Percentiles rank a stretch among this genome's conserved stretches.
Conservation (phyloP, 192 early-diverging fungal genomes). For the Coemansia sp. region DNA sequence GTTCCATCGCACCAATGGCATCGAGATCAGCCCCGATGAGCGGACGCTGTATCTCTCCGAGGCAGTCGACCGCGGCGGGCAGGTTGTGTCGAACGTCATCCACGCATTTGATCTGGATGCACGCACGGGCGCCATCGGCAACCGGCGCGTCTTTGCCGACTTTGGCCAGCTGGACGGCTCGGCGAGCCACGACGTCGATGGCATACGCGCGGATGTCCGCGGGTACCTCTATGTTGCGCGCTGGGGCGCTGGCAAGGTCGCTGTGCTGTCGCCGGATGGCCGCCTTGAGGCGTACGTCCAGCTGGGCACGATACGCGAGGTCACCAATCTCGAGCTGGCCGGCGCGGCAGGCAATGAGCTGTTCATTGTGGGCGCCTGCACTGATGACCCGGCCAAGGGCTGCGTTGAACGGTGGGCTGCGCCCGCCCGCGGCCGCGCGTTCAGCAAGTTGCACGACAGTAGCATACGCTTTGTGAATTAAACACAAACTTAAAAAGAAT, state of each 20-base stretch:
- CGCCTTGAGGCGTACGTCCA: conserved; percentile 30
- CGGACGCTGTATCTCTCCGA: conserved; percentile 55
- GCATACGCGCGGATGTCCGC: conserved; percentile 49
- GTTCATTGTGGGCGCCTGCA: conserved; percentile 51
- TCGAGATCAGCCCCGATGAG: conserved; percentile 54
- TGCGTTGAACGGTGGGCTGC: conserved; percentile 33
- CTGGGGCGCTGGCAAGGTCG: conserved; percentile 49
- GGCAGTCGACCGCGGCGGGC: conserved; percentile 29
- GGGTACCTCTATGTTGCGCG: conserved; percentile 58
- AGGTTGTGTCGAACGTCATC: conserved; percentile 47
- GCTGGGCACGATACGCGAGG: conserved; percentile 12
- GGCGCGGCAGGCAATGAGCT: conserved; percentile 41
- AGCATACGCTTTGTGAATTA: background rate
- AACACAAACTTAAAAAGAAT: too few species aligned
- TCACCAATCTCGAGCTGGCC: conserved; percentile 55
- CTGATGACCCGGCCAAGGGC: conserved; percentile 30
- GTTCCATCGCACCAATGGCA: conserved; percentile 55
- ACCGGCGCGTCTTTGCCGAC: conserved; percentile 33
- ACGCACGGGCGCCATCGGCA: conserved; percentile 16
- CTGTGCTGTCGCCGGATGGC: conserved; percentile 40
- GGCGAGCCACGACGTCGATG: conserved; percentile 48
- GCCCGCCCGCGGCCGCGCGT: conserved; percentile 19
- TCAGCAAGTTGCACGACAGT: background rate
- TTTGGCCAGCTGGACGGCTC: conserved; percentile 46
- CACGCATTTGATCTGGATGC: conserved; percentile 46